phyloP scores from a whole-genome alignment of 768 basidiomycete genomes.

The Rhodotorula kratochvilovae region DNA sequence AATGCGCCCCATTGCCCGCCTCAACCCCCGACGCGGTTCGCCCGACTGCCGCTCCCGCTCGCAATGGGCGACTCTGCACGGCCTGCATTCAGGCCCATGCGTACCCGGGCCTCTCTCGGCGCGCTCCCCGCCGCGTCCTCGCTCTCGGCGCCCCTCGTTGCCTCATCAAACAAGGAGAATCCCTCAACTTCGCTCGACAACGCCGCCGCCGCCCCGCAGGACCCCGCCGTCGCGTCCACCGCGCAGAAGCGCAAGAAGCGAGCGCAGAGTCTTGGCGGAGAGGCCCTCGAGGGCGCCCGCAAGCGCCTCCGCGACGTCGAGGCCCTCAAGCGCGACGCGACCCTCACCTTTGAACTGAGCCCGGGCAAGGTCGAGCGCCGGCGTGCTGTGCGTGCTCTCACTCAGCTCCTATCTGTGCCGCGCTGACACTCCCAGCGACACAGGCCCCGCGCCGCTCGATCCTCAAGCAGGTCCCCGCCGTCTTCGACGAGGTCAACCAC shows the following conservation, averaged over 20 bases:
- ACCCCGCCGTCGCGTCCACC: background rate
- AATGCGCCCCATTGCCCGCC: too few species aligned
- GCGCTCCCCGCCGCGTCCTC: background rate
- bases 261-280: conserved; percentile 39
- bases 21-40: background rate
- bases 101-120: background rate
- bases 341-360: conserved; percentile 18
- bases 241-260: conserved; percentile 32
- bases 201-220: background rate
- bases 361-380: conserved; percentile 32
- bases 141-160: background rate
- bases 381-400: conserved; percentile 14
- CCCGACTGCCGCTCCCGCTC: too few species aligned
- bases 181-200: background rate
- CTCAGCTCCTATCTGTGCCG: too few species aligned
- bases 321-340: background rate
- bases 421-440: background rate
- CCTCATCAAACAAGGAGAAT: conserved; percentile 19
- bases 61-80: background rate
- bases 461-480: conserved; percentile 27
- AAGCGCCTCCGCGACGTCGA: conserved; percentile 18
- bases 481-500: conserved; percentile 18
- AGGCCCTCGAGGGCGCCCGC: conserved; percentile 24
- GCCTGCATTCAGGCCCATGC: background rate
- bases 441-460: conserved; percentile 42